Base-by-base conservation (phyloP, 371 early-diverging fungal species). In the Lichtheimia ramosa region DNA sequence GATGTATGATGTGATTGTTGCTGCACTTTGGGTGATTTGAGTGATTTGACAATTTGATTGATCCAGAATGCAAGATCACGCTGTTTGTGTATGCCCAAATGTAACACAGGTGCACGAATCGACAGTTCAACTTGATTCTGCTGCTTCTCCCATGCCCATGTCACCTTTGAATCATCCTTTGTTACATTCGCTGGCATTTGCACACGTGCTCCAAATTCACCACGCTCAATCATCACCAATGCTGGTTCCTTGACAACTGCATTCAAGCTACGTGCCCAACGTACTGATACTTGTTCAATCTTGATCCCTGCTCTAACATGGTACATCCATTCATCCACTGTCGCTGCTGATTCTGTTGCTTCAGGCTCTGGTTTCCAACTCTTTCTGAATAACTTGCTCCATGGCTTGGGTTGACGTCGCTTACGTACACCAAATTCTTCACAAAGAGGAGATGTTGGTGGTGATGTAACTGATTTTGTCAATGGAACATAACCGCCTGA, bases 341-440 rank as follows among this genome's bases (percentile, higher is more conserved):
- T 49, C 13, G 46, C 20, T 54, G 48, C 18, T 43, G 23, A 14
- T 41, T 18, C 4, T 42, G 41, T 2, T 53, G 2, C 7, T 10
- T 34, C 34, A 8, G 34, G 34, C 2, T 15, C 10, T 21, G 55
- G 21, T 60, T 53, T 43, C 72, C 74, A 70, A 20, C 72, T 71
- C 27, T 67, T 62, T 56, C 72, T 63, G 43, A 77, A 72, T 4
- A 77, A 25, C 24, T 68, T 74, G 41, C 59, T 70, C 77, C 77
- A 77, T 3, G 70, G 60, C 25, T 63, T 65, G 20, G 58, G 56
- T 20, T 65, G 64, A 34, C 54, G 43, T n/a, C 69, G 51, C n/a
- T 70, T 43, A 49, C 55, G 55, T 27, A 64, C 15, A 48, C 49
- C 62, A n/a, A 41, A 55, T 12, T 62, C 62, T 15, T 39, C 13